Conservation (phyloP, 139 green algal genomes). For the Haematococcus sp. region DNA sequence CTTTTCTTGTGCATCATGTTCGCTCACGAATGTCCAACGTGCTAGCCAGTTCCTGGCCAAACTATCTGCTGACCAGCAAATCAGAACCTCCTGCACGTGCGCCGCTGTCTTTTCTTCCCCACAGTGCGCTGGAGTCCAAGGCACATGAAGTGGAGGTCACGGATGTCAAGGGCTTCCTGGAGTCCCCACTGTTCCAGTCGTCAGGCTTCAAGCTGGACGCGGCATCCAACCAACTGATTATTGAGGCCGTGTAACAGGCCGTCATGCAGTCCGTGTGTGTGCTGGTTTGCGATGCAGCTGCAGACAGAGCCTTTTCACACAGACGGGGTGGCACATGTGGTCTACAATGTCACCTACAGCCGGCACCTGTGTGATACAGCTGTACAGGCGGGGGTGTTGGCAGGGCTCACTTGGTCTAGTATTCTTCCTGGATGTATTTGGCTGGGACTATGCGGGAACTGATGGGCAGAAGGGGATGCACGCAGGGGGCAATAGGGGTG, state of each 20-base stretch:
- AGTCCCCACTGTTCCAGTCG: background rate
- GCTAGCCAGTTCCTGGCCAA: no score
- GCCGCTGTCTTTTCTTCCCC: background rate
- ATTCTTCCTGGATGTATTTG: no score
- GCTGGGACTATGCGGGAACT: no score
- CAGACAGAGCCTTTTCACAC: background rate
- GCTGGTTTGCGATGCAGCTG: background rate
- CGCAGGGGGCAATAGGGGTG: no score
- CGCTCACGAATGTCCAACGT: no score
- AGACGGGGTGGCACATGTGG: background rate
- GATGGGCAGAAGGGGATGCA: no score
- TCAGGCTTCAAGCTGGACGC: background rate
- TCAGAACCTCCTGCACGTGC: no score
- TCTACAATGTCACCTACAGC: background rate
- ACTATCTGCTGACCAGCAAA: no score
- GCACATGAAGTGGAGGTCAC: constrained; percentile 77
- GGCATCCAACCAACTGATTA: background rate
- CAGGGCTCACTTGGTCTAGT: no score
- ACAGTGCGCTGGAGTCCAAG: constrained; percentile 76
- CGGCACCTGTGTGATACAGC: background rate
- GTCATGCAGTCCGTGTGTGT: no score
- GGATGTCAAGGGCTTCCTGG: constrained; percentile 76
- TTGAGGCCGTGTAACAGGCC: no score
- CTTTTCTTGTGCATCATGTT: no score
- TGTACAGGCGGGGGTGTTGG: background rate